Evolutionary conservation across 371 early-diverging fungal genomes (phyloP).

Genomic region (Mortierella polycephala): DNA sequence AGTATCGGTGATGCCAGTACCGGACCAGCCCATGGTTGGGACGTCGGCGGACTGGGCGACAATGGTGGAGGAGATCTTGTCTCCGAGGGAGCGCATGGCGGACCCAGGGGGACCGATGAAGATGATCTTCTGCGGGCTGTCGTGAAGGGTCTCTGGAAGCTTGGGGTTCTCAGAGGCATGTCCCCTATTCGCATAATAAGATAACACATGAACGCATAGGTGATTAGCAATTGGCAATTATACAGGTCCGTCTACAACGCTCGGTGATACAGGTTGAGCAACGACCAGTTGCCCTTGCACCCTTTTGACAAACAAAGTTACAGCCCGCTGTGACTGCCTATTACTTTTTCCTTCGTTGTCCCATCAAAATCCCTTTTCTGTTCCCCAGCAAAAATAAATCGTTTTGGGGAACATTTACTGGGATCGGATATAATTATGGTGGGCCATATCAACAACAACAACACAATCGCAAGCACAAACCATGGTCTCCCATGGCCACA

Average conservation of each 20-base stretch:
- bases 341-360: constrained; percentile 3
- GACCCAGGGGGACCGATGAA: constrained; percentile 99
- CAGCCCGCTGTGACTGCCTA: background rate
- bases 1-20: constrained; percentile 84
- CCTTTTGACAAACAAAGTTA: background rate
- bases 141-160: constrained; percentile 90
- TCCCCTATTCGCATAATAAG: constrained; percentile 90
- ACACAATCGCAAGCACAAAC: background rate
- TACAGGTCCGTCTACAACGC: background rate
- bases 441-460: constrained; percentile 4
- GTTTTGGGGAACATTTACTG: constrained; percentile 5
- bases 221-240: constrained; percentile 35
- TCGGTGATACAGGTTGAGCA: background rate
- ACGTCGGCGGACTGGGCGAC: constrained; percentile 97
- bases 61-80: constrained; percentile 98
- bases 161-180: constrained; percentile 99
- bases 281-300: background rate
- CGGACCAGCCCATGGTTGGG: constrained; percentile 96
- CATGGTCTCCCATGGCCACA: background rate
- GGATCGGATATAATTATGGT: background rate
- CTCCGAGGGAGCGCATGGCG: constrained; percentile 98
- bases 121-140: constrained; percentile 81
- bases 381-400: constrained; percentile 22
- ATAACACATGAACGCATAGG: background rate
- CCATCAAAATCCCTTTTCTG: background rate